A percentile compares a stretch with the other conserved stretches of the same genome.
Evolutionary conservation across 331 rosid species (phyloP).

Genomic region (Prunus yedoensis): DNA sequence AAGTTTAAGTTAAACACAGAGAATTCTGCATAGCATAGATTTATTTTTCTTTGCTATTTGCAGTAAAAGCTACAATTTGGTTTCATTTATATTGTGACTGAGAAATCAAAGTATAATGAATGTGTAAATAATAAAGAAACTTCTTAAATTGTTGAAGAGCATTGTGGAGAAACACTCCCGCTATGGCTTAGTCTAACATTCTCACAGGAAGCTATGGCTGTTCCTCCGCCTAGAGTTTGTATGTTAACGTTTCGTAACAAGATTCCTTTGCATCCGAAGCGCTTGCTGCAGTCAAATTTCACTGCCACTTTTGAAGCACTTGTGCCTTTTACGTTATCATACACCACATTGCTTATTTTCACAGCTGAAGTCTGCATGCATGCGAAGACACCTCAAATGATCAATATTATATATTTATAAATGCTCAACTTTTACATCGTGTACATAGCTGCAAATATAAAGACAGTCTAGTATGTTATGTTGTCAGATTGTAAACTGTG

Average conservation of each 20-base stretch:
- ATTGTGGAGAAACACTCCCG: constrained; percentile 56
- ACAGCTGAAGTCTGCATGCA: constrained; percentile 62
- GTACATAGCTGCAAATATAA: too few species aligned
- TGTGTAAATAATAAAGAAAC: too few species aligned
- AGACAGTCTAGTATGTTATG: too few species aligned
- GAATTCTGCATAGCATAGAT: too few species aligned
- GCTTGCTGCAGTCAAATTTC: constrained; percentile 60
- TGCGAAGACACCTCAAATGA: not conserved
- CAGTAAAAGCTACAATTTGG: too few species aligned
- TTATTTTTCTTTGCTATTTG: too few species aligned
- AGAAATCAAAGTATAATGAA: too few species aligned
- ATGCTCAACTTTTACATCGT: too few species aligned
- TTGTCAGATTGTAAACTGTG: too few species aligned
- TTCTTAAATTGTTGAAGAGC: constrained; percentile 11
- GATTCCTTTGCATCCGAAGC: constrained; percentile 48
- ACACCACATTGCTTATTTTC: constrained; percentile 56
- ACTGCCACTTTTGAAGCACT: constrained; percentile 82
- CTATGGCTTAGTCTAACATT: constrained; percentile 38
- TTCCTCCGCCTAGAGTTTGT: constrained; percentile 15
- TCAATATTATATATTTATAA: too few species aligned
- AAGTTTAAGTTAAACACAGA: too few species aligned
- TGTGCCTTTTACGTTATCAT: constrained; percentile 73
- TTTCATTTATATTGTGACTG: too few species aligned
- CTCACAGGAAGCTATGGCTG: constrained; percentile 48
- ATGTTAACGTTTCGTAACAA: constrained; percentile 47